Conservation (phyloP, 768 basidiomycete species). For the Trametopsis cervina region DNA sequence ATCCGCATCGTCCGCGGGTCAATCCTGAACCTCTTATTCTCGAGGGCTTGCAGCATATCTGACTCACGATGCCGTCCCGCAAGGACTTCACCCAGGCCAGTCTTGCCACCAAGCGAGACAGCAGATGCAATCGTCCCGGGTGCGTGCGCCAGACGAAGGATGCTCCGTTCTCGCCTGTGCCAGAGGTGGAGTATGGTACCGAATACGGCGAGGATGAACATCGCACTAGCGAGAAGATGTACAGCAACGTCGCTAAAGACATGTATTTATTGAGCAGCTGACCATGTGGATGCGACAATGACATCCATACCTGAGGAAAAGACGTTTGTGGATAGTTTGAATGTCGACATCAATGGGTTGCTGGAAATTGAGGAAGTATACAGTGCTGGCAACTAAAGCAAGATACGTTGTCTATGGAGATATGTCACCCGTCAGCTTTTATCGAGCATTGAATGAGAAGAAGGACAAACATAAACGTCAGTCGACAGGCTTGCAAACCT, state of each 20-base stretch:
- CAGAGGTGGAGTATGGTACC: constrained; percentile 39
- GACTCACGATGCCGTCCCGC: constrained; percentile 12
- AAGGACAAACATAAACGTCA: constrained; percentile 41
- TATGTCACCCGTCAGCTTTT: background rate
- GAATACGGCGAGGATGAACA: constrained; percentile 39
- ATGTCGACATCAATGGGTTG: constrained; percentile 34
- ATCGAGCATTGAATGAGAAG: background rate
- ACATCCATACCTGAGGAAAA: constrained; percentile 41
- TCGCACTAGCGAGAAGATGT: constrained; percentile 18
- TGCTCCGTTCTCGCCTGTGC: constrained; percentile 37
- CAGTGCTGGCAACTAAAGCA: constrained; percentile 39
- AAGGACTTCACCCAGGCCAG: constrained; percentile 31
- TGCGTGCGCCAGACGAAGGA: constrained; percentile 37
- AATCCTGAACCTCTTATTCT: constrained; percentile 43
- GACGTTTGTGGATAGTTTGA: constrained; percentile 36
- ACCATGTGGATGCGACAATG: constrained; percentile 22
- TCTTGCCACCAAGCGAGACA: constrained; percentile 45
- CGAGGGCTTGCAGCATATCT: constrained; percentile 35
- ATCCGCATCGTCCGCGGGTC: constrained; percentile 43
- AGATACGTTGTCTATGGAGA: constrained; percentile 40
- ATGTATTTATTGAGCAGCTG: constrained; percentile 33
- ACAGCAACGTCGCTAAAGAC: constrained; percentile 5
- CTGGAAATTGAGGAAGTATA: constrained; percentile 38
- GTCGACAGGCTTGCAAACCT: constrained; percentile 32
- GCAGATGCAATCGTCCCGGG: constrained; percentile 52